Conservation (phyloP, 164 flowering plant genomes). For the Dillenia turbinata region DNA sequence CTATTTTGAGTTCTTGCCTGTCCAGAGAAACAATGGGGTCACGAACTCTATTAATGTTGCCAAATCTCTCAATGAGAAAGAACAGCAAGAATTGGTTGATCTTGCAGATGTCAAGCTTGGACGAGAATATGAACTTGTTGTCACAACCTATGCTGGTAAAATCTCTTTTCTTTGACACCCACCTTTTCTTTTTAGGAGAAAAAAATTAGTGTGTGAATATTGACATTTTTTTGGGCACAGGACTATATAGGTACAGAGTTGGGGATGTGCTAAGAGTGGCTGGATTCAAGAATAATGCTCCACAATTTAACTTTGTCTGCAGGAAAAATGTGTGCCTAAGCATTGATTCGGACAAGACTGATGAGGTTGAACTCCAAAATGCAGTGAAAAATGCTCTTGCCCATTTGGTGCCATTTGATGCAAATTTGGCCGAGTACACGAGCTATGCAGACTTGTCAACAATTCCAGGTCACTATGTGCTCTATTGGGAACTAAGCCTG, state of each 20-base stretch:
- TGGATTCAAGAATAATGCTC: constrained; percentile 96
- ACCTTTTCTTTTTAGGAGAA: not conserved
- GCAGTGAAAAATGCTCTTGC: constrained; percentile 72
- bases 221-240: constrained; percentile 26
- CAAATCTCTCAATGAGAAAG: constrained; percentile 62
- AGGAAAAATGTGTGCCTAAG: constrained; percentile 87
- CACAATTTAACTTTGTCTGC: constrained; percentile 91
- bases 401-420: constrained; percentile 71
- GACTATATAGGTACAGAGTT: constrained; percentile 81
- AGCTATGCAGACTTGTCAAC: constrained; percentile 70
- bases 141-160: constrained; percentile 94
- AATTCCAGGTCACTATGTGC: constrained; percentile 91
- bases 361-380: constrained; percentile 88
- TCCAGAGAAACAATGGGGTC: constrained; percentile 42
- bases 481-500: constrained; percentile 78
- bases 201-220: not conserved
- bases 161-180: not conserved
- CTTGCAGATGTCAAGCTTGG: constrained; percentile 88
- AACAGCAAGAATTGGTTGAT: constrained; percentile 67
- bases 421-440: constrained; percentile 76
- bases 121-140: constrained; percentile 90
- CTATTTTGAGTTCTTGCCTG: constrained; percentile 88
- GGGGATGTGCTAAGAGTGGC: constrained; percentile 91
- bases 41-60: constrained; percentile 32
- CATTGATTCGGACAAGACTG: constrained; percentile 93